phyloP scores from a whole-genome alignment of 2,329 filamentous ascomycete species.

The Colletotrichum theobromicola region DNA sequence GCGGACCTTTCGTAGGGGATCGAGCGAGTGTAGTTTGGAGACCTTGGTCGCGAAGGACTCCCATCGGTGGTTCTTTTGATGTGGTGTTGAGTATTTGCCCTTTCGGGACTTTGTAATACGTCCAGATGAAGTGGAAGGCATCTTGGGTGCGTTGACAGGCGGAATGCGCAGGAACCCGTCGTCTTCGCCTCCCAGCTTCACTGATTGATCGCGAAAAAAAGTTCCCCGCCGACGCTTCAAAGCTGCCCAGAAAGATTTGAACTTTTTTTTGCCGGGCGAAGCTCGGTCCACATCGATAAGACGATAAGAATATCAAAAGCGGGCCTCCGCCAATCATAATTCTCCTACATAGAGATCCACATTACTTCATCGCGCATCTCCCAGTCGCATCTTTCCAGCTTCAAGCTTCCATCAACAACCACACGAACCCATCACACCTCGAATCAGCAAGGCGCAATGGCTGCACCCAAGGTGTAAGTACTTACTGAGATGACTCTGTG shows the following conservation, averaged over 20 bases:
- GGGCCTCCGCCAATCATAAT: background rate
- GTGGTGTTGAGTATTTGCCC: constrained; percentile 72
- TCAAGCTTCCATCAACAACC: constrained; percentile 8
- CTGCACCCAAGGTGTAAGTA: constrained; percentile 53
- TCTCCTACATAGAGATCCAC: background rate
- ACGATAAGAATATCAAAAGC: constrained; percentile 10
- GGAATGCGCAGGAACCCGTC: constrained; percentile 11
- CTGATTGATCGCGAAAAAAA: constrained; percentile 21
- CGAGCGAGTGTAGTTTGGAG: constrained; percentile 85
- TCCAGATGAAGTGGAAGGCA: constrained; percentile 68
- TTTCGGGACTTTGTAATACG: constrained; percentile 74
- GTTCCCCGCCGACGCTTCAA: constrained; percentile 13
- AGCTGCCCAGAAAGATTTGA: constrained; percentile 24
- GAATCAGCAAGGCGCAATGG: constrained; percentile 38
- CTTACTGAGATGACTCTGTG: background rate
- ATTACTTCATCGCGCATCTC: constrained; percentile 15
- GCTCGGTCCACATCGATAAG: constrained; percentile 21
- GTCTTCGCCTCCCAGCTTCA: constrained; percentile 23
- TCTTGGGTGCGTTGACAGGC: constrained; percentile 42
- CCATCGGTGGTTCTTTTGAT: constrained; percentile 86
- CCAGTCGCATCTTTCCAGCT: constrained; percentile 11
- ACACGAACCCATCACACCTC: background rate
- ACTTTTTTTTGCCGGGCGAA: constrained; percentile 19
- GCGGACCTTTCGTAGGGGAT: constrained; percentile 89
- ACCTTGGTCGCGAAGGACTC: constrained; percentile 91